phyloP scores from a whole-genome alignment of 495 filamentous ascomycete genomes.

The Daldinia bambusicola region DNA sequence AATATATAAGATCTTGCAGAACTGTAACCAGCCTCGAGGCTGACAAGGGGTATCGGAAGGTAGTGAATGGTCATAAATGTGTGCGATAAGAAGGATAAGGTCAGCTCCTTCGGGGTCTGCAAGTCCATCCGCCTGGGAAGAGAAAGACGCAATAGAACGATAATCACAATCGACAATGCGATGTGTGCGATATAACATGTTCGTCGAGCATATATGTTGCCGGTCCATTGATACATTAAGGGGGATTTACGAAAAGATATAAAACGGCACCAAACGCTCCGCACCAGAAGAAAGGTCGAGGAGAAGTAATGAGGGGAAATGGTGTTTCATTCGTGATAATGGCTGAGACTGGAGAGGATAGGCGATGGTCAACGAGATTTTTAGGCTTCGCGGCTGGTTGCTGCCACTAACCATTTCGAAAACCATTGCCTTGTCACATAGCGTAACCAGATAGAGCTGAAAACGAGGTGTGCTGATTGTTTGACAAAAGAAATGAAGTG shows the following conservation, averaged over 20 bases:
- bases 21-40: slow-evolving; percentile 40
- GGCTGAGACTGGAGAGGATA: slow-evolving; percentile 14
- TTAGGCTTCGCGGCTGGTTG: slow-evolving; percentile 28
- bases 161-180: slow-evolving; percentile 5
- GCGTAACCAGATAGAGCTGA: slow-evolving; percentile 42
- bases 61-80: slow-evolving; percentile 27
- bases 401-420: slow-evolving; percentile 36
- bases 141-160: slow-evolving; percentile 10
- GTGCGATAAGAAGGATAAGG: slow-evolving; percentile 37
- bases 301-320: slow-evolving; percentile 30
- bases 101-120: slow-evolving; percentile 35
- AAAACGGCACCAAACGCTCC: slow-evolving; percentile 45
- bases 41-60: slow-evolving; percentile 40
- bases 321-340: slow-evolving; percentile 24
- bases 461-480: slow-evolving; percentile 44
- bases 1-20: slow-evolving; percentile 30
- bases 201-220: slow-evolving; percentile 22
- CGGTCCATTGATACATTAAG: slow-evolving; percentile 48
- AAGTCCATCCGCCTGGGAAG: slow-evolving; percentile 21
- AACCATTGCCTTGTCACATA: slow-evolving; percentile 45
- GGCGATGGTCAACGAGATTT: slow-evolving; percentile 34
- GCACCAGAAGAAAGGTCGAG: slow-evolving; percentile 45
- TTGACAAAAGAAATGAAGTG: slow-evolving; percentile 58
- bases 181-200: slow-evolving; percentile 5
- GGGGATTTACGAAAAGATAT: slow-evolving; percentile 34